Evolutionary conservation across 495 filamentous ascomycete species (phyloP).

Genomic region (Alectoria sarmentosa): DNA sequence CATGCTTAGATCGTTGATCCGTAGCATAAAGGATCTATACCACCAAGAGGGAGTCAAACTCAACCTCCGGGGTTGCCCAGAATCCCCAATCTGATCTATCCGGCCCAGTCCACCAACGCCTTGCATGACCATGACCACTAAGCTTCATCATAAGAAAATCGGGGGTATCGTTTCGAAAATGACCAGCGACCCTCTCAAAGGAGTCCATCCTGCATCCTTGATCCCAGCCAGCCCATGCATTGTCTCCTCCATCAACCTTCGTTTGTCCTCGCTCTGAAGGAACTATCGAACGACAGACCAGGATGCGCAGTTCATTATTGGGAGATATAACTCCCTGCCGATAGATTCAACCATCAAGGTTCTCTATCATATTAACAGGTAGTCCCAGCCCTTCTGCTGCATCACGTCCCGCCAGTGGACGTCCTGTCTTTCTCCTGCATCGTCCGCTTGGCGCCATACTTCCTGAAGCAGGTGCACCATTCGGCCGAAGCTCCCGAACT

Average conservation of each 20-base stretch:
- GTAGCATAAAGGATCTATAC: background rate
- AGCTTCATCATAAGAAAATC: conserved; percentile 12
- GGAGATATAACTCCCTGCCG: conserved; percentile 27
- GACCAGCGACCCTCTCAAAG: conserved; percentile 6
- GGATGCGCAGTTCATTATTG: conserved; percentile 29
- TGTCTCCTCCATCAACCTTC: background rate
- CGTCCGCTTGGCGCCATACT: conserved; percentile 72
- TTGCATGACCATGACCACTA: conserved; percentile 9
- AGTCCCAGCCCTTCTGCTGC: conserved; percentile 86
- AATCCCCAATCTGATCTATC: conserved; percentile 8
- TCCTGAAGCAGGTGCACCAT: conserved; percentile 72
- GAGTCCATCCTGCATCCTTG: background rate
- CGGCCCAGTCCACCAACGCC: conserved; percentile 16
- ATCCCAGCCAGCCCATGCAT: conserved; percentile 3
- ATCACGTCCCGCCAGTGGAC: conserved; percentile 95
- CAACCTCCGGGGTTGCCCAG: conserved; percentile 16
- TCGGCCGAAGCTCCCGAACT: conserved; percentile 80
- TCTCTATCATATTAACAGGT: conserved; percentile 69
- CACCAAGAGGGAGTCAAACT: conserved; percentile 2
- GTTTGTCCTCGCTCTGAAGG: conserved; percentile 15
- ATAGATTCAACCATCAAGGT: conserved; percentile 26
- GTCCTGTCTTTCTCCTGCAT: conserved; percentile 48
- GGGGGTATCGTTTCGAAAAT: conserved; percentile 21
- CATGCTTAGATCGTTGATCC: background rate
- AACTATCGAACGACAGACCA: conserved; percentile 22